These are phyloP conservation scores for Asterochloris sp. DNA, from an alignment of 139 green algal genomes.

Conservation along the genomic window DNA sequence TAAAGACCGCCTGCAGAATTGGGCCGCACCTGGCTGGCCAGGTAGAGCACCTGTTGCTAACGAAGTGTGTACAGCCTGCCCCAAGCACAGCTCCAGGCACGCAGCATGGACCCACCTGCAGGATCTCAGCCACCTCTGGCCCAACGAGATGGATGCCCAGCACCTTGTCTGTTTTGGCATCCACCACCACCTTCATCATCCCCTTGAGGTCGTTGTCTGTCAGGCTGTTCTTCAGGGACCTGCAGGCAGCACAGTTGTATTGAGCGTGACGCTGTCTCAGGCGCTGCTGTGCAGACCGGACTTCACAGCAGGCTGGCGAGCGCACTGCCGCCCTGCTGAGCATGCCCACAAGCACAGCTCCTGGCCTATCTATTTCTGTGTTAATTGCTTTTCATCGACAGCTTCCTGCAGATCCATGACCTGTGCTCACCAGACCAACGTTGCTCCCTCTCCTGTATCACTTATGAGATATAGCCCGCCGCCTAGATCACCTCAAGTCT, in stretches of 20 bases:
- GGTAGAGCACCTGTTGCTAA: no score
- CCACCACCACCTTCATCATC: conserved; percentile 84
- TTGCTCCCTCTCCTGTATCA: no score
- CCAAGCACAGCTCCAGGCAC: neutral
- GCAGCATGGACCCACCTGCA: conserved; percentile 48
- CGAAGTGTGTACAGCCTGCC: no score
- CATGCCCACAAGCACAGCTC: neutral
- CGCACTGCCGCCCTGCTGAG: neutral
- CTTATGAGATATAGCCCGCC: no score
- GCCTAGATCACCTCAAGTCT: no score
- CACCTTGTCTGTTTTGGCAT: conserved; percentile 67
- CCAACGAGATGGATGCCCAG: conserved; percentile 94
- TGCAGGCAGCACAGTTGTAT: neutral
- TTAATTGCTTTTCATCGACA: neutral
- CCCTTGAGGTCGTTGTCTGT: conserved; percentile 62
- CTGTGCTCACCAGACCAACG: no score
- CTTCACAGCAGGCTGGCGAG: no score
- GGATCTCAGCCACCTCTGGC: conserved; percentile 88
- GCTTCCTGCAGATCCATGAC: no score
- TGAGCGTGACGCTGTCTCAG: neutral
- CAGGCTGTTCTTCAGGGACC: conserved; percentile 91
- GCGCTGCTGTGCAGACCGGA: no score
- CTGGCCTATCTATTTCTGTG: neutral
- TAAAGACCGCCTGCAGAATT: no score
- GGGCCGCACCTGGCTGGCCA: no score